Conservation (phyloP, 164 flowering plant genomes). For the Nymphaea colorata region DNA sequence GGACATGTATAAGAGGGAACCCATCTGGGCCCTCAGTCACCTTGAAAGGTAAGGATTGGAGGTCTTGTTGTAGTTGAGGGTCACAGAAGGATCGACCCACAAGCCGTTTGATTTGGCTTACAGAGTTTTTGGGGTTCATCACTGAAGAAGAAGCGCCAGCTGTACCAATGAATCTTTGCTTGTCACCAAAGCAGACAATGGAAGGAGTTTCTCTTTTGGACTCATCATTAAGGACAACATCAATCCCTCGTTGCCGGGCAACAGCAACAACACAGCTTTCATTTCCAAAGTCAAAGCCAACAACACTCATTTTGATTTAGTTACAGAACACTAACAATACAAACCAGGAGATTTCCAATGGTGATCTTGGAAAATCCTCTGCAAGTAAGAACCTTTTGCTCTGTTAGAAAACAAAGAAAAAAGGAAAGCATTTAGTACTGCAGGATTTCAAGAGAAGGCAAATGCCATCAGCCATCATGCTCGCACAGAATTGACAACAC, state of each 20-base stretch:
- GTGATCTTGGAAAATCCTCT: too few species aligned
- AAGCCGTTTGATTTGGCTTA: slow-evolving; percentile 74
- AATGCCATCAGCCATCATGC: too few species aligned
- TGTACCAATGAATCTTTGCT: slow-evolving; percentile 87
- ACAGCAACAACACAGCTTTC: slow-evolving; percentile 92
- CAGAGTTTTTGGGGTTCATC: slow-evolving; percentile 81
- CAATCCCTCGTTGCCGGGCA: slow-evolving; percentile 89
- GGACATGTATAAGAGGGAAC: slow-evolving; percentile 62
- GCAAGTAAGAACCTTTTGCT: too few species aligned
- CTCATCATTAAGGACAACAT: slow-evolving; percentile 94
- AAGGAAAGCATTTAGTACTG: too few species aligned
- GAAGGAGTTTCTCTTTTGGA: slow-evolving; percentile 97
- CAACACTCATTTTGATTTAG: slow-evolving; percentile 59
- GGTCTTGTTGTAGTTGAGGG: slow-evolving; percentile 75
- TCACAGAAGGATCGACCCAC: slow-evolving; percentile 70
- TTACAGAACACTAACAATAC: too few species aligned
- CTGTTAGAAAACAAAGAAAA: too few species aligned
- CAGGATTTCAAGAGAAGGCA: too few species aligned
- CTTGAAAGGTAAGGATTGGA: slow-evolving; percentile 53
- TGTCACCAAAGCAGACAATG: slow-evolving; percentile 83
- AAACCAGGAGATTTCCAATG: too few species aligned
- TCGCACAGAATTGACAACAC: too few species aligned
- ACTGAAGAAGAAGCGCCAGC: slow-evolving; percentile 82
- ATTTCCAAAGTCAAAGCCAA: slow-evolving; percentile 91
- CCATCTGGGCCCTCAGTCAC: slow-evolving; percentile 94